Conservation (phyloP, 192 early-diverging fungal genomes). For the Backusella liffmaniae region DNA sequence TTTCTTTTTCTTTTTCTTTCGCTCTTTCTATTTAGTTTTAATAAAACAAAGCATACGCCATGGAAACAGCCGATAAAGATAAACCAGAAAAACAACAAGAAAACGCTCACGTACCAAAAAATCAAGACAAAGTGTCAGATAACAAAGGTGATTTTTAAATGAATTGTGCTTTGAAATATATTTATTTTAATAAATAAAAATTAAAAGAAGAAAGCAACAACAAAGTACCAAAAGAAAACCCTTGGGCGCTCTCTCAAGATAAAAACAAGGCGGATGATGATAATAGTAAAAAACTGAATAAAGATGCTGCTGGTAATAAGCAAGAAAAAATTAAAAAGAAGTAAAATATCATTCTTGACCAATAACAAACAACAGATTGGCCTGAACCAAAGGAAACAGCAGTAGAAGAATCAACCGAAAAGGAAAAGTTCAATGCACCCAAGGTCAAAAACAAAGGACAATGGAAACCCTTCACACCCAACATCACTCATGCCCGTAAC, state of each 20-base stretch:
- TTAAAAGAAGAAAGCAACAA: background rate
- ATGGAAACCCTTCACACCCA: conserved; percentile 42
- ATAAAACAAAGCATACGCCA: background rate
- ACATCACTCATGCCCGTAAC: conserved; percentile 27
- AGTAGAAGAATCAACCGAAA: conserved; percentile 9
- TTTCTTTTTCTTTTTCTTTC: background rate
- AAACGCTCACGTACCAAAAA: background rate
- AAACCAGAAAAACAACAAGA: background rate
- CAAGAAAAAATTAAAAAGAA: background rate
- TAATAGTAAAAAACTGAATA: background rate
- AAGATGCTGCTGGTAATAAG: background rate
- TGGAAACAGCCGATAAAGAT: background rate
- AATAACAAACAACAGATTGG: conserved; percentile 18
- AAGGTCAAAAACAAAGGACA: conserved; percentile 37
- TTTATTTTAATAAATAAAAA: background rate
- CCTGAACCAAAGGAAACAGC: conserved; percentile 33
- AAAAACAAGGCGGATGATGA: background rate
- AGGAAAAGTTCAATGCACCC: conserved; percentile 20
- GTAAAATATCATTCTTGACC: background rate
- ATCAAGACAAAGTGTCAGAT: background rate
- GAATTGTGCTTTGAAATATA: background rate
- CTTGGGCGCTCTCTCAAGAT: conserved; percentile 28
- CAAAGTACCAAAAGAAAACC: conserved; percentile 10
- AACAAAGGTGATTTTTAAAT: background rate
- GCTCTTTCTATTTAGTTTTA: background rate